phyloP scores from a whole-genome alignment of 139 green algal genomes.

The Coccomyxa sp. region DNA sequence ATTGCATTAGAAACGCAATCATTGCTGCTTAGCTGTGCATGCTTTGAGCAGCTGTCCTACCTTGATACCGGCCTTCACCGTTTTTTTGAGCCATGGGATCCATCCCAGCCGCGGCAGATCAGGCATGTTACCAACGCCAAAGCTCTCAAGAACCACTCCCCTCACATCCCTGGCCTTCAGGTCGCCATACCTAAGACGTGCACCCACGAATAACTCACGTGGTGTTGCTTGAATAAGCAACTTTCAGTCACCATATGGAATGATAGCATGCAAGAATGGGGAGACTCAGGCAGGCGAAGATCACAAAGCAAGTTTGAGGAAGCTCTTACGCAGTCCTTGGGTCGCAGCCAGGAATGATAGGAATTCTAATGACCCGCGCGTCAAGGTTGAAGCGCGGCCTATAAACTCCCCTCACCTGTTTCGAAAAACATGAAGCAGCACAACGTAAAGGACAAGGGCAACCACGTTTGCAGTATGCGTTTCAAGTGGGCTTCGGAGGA shows the following conservation, averaged over 20 bases:
- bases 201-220: no score
- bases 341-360: slow-evolving; percentile 79
- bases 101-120: slow-evolving; percentile 57
- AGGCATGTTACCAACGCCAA: slow-evolving; percentile 91
- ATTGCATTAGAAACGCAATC: neutral
- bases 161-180: slow-evolving; percentile 31
- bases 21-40: neutral
- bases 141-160: slow-evolving; percentile 78
- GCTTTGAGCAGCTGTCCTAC: slow-evolving; percentile 7
- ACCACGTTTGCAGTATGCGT: neutral
- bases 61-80: slow-evolving; percentile 60
- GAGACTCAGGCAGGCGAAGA: no score
- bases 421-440: neutral
- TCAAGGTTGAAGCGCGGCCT: slow-evolving; percentile 73
- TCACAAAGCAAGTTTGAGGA: no score
- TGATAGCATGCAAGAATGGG: no score
- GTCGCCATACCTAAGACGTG: slow-evolving; percentile 63
- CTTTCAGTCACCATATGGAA: no score
- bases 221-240: no score
- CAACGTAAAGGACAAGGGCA: neutral
- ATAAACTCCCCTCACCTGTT: slow-evolving; percentile 60
- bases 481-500: neutral
- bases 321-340: slow-evolving; percentile 13
- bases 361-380: slow-evolving; percentile 72
- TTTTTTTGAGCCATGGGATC: slow-evolving; percentile 77